These are phyloP conservation scores for Tricholoma sp. DNA, from an alignment of 768 basidiomycete species.

Conservation along the genomic window DNA sequence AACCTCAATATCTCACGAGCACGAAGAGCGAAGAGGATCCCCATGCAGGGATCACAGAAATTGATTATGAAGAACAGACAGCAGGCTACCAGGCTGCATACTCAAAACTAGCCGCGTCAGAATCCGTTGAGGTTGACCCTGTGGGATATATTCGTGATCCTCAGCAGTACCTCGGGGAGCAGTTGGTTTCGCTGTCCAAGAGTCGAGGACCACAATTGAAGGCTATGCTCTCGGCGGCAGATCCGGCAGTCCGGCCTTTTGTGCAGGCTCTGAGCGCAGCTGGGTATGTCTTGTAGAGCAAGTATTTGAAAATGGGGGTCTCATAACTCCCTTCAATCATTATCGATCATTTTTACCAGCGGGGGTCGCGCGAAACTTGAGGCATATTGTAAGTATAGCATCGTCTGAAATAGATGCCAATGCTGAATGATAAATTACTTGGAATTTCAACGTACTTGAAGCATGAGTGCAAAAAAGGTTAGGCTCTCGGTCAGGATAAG, in stretches of 20 bases:
- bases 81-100: constrained; percentile 94
- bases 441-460: too few relatives aligned
- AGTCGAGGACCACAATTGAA: constrained; percentile 32
- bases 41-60: constrained; percentile 57
- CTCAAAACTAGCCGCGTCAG: constrained; percentile 83
- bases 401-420: neutral
- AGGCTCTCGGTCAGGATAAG: too few relatives aligned
- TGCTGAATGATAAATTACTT: neutral
- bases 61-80: constrained; percentile 87
- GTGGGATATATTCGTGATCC: constrained; percentile 56
- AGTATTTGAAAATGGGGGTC: too few relatives aligned
- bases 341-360: neutral
- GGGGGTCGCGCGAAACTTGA: neutral
- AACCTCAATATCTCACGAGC: constrained; percentile 64
- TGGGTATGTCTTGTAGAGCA: constrained; percentile 19
- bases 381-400: neutral
- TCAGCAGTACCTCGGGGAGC: constrained; percentile 46
- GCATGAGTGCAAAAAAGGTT: neutral
- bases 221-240: constrained; percentile 31
- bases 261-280: constrained; percentile 19
- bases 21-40: constrained; percentile 39
- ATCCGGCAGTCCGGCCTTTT: constrained; percentile 22
- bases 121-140: constrained; percentile 51
- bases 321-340: neutral
- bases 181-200: constrained; percentile 34